These are phyloP conservation scores for Aspergillus vadensis DNA, from an alignment of 2,329 filamentous ascomycete species.

Conservation along the genomic window DNA sequence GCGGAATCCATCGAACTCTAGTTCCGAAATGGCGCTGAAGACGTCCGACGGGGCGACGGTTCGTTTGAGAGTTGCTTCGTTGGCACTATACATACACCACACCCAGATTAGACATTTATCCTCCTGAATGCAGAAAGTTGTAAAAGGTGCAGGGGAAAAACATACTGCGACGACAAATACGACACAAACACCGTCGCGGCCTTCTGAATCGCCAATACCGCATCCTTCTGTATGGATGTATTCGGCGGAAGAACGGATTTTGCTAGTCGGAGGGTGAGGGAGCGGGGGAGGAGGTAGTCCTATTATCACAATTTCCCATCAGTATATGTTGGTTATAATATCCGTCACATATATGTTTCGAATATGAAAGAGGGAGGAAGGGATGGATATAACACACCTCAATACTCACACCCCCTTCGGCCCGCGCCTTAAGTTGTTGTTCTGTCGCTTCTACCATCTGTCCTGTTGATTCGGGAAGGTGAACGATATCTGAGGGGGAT, in stretches of 20 bases:
- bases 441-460: slow-evolving; percentile 39
- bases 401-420: slow-evolving; percentile 42
- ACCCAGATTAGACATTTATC: too few relatives aligned
- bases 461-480: slow-evolving; percentile 12
- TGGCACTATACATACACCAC: slow-evolving; percentile 58
- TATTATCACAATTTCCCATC: slow-evolving; percentile 25
- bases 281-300: slow-evolving; percentile 65
- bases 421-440: slow-evolving; percentile 42
- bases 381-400: slow-evolving; percentile 32
- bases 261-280: slow-evolving; percentile 62
- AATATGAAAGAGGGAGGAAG: too few relatives aligned
- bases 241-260: slow-evolving; percentile 66
- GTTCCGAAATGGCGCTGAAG: slow-evolving; percentile 60
- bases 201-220: slow-evolving; percentile 64
- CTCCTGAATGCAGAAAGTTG: not conserved
- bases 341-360: too few relatives aligned
- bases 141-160: not conserved
- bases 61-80: slow-evolving; percentile 63
- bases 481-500: not conserved
- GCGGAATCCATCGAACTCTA: slow-evolving; percentile 63
- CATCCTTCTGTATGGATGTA: slow-evolving; percentile 67
- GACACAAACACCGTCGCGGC: slow-evolving; percentile 68
- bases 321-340: not conserved
- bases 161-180: slow-evolving; percentile 62
- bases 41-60: slow-evolving; percentile 64